A percentile compares a stretch with the other conserved stretches of the same genome.
Evolutionary conservation across 768 basidiomycete genomes (phyloP).

Genomic region (Cyclocybe cylindracea): DNA sequence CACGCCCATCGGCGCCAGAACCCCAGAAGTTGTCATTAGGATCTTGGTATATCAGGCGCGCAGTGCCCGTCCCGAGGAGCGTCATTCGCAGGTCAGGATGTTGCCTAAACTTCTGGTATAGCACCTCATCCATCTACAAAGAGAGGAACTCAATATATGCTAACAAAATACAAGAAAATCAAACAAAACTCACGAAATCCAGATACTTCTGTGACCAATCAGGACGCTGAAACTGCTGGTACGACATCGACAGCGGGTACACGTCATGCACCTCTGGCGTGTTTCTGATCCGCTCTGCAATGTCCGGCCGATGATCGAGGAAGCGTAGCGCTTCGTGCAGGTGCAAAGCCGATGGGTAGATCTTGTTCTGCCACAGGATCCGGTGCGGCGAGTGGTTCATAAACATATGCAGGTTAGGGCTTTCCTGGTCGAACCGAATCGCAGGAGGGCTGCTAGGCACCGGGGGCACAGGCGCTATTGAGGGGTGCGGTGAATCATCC

Average conservation of each 20-base stretch:
- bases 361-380: conserved; percentile 52
- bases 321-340: conserved; percentile 80
- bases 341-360: conserved; percentile 72
- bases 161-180: not conserved
- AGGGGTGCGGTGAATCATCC: not conserved
- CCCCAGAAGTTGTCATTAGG: conserved; percentile 69
- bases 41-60: conserved; percentile 55
- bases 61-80: conserved; percentile 55
- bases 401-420: conserved; percentile 43
- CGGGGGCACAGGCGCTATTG: conserved; percentile 19
- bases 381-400: conserved; percentile 68
- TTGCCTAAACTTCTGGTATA: conserved; percentile 71
- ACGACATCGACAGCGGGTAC: conserved; percentile 31
- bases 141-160: not conserved
- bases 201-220: conserved; percentile 62
- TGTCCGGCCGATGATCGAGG: conserved; percentile 45
- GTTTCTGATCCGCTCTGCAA: conserved; percentile 59
- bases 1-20: conserved; percentile 44
- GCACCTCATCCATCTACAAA: conserved; percentile 65
- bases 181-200: conserved; percentile 41
- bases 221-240: conserved; percentile 36
- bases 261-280: conserved; percentile 35
- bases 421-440: conserved; percentile 44
- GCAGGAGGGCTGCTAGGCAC: conserved; percentile 23
- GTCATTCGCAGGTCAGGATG: conserved; percentile 56